phyloP scores from a whole-genome alignment of 768 basidiomycete species.

The Russula lepida region DNA sequence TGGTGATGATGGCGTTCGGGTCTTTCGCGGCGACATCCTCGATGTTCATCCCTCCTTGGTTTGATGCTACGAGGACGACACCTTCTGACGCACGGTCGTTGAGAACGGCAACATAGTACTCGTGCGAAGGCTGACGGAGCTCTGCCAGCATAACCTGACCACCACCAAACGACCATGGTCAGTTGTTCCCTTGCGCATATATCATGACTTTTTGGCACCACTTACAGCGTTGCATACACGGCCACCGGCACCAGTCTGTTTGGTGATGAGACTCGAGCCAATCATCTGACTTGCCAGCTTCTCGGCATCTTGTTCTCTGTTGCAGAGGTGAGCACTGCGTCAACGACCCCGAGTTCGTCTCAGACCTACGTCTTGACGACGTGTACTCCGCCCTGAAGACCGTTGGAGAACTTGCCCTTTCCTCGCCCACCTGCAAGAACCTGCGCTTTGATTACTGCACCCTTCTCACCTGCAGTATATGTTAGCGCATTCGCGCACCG shows the following conservation, averaged over 20 bases:
- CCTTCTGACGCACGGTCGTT: constrained; percentile 88
- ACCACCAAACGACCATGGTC: background rate
- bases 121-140: constrained; percentile 85
- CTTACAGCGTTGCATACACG: constrained; percentile 90
- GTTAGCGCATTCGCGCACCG: background rate
- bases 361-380: constrained; percentile 68
- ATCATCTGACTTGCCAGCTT: constrained; percentile 90
- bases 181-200: background rate
- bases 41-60: constrained; percentile 99
- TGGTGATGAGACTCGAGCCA: constrained; percentile 91
- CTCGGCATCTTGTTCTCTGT: constrained; percentile 68
- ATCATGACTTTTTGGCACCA: constrained; percentile 22
- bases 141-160: constrained; percentile 94
- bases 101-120: constrained; percentile 95
- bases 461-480: constrained; percentile 48
- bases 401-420: constrained; percentile 94
- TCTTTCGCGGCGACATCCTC: constrained; percentile 98
- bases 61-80: constrained; percentile 88
- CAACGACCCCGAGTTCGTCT: background rate
- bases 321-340: constrained; percentile 32
- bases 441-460: constrained; percentile 96
- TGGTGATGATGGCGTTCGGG: constrained; percentile 91
- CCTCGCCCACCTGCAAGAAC: constrained; percentile 98
- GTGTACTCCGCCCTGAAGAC: constrained; percentile 96
- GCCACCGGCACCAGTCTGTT: constrained; percentile 91